Conservation (phyloP, 1,284 basidiomycete genomes). For the Pyrrhoderma noxium region DNA sequence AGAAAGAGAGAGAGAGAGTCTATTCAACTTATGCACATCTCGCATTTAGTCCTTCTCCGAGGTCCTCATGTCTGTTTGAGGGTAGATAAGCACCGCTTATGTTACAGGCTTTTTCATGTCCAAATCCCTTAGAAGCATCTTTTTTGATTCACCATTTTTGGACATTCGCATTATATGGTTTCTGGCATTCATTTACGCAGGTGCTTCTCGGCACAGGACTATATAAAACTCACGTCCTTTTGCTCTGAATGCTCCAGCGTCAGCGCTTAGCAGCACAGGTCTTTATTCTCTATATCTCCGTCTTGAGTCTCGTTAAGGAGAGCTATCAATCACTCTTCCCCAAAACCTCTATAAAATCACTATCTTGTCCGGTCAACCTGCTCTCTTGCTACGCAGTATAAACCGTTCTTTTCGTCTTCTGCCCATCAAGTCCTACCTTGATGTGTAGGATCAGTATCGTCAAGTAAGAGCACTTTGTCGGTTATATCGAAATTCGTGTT, state of each 20-base stretch:
- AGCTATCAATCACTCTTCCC: too few species aligned
- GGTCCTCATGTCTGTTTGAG: not conserved
- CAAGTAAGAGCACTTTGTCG: slow-evolving; percentile 9
- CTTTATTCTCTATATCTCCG: not conserved
- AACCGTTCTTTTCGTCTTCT: not conserved
- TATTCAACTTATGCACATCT: too few species aligned
- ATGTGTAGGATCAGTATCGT: slow-evolving; percentile 12
- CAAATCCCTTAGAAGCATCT: not conserved
- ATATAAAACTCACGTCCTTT: slow-evolving; percentile 1
- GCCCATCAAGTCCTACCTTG: not conserved
- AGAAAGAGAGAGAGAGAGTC: too few species aligned
- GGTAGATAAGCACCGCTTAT: slow-evolving; percentile 14
- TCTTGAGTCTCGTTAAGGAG: too few species aligned
- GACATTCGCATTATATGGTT: slow-evolving; percentile 1
- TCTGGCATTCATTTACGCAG: not conserved
- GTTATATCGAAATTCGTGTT: not conserved
- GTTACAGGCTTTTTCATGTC: not conserved
- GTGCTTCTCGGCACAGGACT: slow-evolving; percentile 1
- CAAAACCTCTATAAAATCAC: not conserved
- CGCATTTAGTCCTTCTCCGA: not conserved
- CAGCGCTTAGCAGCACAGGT: not conserved
- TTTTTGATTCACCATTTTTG: slow-evolving; percentile 2
- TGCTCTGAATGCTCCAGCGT: not conserved
- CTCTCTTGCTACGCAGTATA: too few species aligned
- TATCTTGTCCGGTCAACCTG: too few species aligned